Conservation (phyloP, 1,139 yeast genomes). For the Kluyveromyces sp. region DNA sequence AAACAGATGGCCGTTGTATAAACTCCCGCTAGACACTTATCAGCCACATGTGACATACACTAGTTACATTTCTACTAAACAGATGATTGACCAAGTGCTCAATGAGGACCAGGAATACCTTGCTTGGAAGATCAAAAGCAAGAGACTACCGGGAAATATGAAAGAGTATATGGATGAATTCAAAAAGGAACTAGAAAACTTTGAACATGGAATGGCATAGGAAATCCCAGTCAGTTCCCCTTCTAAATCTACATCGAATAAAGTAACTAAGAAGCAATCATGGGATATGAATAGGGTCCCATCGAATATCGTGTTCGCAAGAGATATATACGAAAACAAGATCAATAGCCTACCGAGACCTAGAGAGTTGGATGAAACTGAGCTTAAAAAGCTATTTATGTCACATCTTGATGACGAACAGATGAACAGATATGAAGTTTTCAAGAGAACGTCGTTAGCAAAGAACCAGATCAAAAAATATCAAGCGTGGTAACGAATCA, state of each 20-base stretch:
- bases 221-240: not conserved
- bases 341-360: constrained; percentile 14
- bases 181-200: constrained; percentile 2
- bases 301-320: constrained; percentile 17
- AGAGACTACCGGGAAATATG: constrained; percentile 26
- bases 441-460: constrained; percentile 74
- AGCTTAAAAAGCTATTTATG: constrained; percentile 56
- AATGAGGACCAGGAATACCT: constrained; percentile 30
- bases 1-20: constrained; percentile 26
- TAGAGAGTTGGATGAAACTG: constrained; percentile 38
- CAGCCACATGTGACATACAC: constrained; percentile 23
- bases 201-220: constrained; percentile 1
- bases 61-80: constrained; percentile 26
- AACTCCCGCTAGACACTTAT: constrained; percentile 24
- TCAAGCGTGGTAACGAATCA: constrained; percentile 78
- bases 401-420: constrained; percentile 75
- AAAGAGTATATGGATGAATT: constrained; percentile 14
- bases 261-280: constrained; percentile 3
- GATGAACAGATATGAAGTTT: constrained; percentile 81
- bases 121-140: constrained; percentile 25
- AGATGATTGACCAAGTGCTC: constrained; percentile 28
- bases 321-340: constrained; percentile 20
- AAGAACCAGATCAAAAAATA: constrained; percentile 69
- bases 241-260: not conserved
- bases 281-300: constrained; percentile 22